These are phyloP conservation scores for Cercospora sp. DNA, from an alignment of 2,329 filamentous ascomycete genomes.

Conservation along the genomic window DNA sequence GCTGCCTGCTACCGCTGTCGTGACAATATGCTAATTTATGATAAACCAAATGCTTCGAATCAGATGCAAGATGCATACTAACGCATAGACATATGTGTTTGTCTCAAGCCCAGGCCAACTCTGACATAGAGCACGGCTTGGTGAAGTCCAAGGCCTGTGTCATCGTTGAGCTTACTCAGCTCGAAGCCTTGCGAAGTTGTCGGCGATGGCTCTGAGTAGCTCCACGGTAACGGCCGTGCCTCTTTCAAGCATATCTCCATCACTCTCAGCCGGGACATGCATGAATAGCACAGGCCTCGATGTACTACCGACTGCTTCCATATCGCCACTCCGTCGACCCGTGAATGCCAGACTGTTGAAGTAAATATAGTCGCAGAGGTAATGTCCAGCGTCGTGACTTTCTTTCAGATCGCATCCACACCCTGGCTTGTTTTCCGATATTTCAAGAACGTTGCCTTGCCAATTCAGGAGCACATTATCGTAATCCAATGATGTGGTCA, in stretches of 20 bases:
- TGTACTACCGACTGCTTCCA: constrained; percentile 22
- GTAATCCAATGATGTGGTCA: constrained; percentile 36
- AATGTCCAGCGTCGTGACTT: constrained; percentile 46
- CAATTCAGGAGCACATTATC: constrained; percentile 36
- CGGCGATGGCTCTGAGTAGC: constrained; percentile 42
- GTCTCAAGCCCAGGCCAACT: background rate
- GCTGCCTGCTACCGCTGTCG: background rate
- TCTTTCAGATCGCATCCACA: constrained; percentile 36
- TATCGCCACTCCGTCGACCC: constrained; percentile 27
- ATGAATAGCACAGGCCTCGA: constrained; percentile 44
- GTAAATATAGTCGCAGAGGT: constrained; percentile 50
- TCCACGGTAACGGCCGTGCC: constrained; percentile 36
- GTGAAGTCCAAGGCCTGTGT: background rate
- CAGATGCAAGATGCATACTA: background rate
- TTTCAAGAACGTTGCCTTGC: constrained; percentile 31
- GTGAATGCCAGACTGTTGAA: constrained; percentile 43
- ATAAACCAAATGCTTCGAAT: background rate
- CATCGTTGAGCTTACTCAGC: no score
- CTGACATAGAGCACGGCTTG: no score
- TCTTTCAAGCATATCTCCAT: constrained; percentile 36
- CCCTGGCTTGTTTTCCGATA: constrained; percentile 33
- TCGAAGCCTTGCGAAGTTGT: constrained; percentile 28
- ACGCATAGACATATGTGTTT: background rate
- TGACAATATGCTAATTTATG: background rate
- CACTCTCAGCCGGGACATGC: constrained; percentile 44